Base-by-base conservation (phyloP, 768 basidiomycete species). In the Hortiboletus campestris region DNA sequence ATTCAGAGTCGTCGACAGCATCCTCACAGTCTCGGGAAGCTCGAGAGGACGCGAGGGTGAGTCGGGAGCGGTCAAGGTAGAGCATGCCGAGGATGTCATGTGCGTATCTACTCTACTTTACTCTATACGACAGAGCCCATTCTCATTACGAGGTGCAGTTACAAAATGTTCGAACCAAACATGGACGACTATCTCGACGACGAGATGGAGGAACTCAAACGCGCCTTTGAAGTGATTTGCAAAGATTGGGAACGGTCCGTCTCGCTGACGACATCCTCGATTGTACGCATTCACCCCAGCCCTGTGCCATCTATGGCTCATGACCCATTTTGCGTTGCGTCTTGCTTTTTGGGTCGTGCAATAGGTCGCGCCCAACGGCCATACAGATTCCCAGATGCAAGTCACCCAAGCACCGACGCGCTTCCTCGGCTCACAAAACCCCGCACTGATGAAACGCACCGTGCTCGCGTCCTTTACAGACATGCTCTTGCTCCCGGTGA, bases 151-250 rank as follows among this genome's bases (percentile, higher is more conserved):
- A n/a, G 44, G 11, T 53, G 22, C 62, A 95, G 94, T 13, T 96
- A 92, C 69, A 83, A 80, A 44, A 97, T 98, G 93, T 98, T 98
- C 62, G 95, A 98, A 71, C 77, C 81, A 11, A 90, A 95, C 69
- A 97, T 98, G 92, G 95, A 97, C 67, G 95, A 98, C 65, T 98
- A 98, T 64, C 85, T 98, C 3, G 89, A 94, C 56, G 94, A 98
- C 66, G 96, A 99, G 69, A 80, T 88, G 6, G 95, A 97, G 54
- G 81, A 80, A 55, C 79, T 92, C 47, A 93, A 93, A 64, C 79
- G 78, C 6, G 75, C 80, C 0, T 83, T 97, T 52, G 89, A 91
- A 32, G 75, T 70, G 3, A 88, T 89, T 14, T 94, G 89, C 67
- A 82, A 82, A 55, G 78, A 75, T 1, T 98, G 94, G 97, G 89